Conservation (phyloP, 176 grass and related monocot species). For the Eleusine indica region DNA sequence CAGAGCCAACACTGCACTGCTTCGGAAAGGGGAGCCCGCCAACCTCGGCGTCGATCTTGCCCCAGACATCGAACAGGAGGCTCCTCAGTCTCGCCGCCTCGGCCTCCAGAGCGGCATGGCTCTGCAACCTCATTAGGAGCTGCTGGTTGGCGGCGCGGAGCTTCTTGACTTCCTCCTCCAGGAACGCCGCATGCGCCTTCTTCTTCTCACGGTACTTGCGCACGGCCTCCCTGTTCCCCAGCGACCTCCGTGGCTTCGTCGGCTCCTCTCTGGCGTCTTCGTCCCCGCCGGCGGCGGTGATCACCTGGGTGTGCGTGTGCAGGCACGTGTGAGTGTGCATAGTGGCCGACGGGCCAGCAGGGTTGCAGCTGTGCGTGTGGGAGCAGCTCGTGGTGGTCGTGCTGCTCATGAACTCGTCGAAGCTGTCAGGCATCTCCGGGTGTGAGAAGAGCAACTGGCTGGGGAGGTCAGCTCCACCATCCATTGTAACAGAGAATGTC, state of each 20-base stretch:
- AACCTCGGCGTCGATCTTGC: slow-evolving; percentile 79
- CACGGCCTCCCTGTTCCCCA: slow-evolving; percentile 85
- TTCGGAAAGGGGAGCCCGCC: slow-evolving; percentile 54
- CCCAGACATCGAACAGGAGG: slow-evolving; percentile 76
- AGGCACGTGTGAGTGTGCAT: slow-evolving; percentile 81
- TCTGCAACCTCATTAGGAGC: slow-evolving; percentile 63
- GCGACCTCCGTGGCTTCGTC: slow-evolving; percentile 38
- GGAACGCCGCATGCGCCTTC: slow-evolving; percentile 81
- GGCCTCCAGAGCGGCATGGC: slow-evolving; percentile 62
- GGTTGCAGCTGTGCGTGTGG: slow-evolving; percentile 89
- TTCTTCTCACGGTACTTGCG: slow-evolving; percentile 98
- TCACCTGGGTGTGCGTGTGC: slow-evolving; percentile 79
- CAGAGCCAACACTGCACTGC: slow-evolving; percentile 46
- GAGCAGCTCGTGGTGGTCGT: slow-evolving; percentile 58
- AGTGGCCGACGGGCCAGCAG: slow-evolving; percentile 54
- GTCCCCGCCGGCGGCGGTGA: slow-evolving; percentile 40
- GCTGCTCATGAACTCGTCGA: slow-evolving; percentile 65
- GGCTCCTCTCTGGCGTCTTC: slow-evolving; percentile 46
- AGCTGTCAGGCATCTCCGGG: slow-evolving; percentile 59
- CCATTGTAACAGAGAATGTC: slow-evolving; percentile 47
- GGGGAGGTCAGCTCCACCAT: slow-evolving; percentile 58
- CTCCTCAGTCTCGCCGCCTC: slow-evolving; percentile 71
- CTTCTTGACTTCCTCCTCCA: slow-evolving; percentile 86
- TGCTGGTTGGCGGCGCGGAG: slow-evolving; percentile 74
- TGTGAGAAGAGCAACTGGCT: slow-evolving; percentile 60